Evolutionary conservation across 108 stramenopile genomes (phyloP), one percentile per base, ranked within the genome.

Genomic region (Cyclotella cryptica): DNA sequence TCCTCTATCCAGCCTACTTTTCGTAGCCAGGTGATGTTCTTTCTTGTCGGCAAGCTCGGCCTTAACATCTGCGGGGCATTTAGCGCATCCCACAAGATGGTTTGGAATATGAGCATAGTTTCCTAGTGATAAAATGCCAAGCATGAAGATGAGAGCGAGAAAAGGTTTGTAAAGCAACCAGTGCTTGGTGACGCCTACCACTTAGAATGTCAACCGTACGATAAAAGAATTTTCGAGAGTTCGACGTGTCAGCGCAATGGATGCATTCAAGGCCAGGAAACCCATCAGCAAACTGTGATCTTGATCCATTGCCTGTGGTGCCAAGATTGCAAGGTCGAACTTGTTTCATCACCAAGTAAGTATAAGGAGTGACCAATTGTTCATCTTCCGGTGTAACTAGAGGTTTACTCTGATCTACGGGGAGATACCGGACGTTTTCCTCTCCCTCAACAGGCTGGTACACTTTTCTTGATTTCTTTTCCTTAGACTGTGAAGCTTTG

Each of bases 31-130:
- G 42, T 84, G 83, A 10, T 21, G 17, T 55, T 80, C 69, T 64
- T 91, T 91, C 80, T 87, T 84, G 72, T 90, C 84, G 14, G 87
- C 79, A 28, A 80, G 66, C 8, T 84, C 70, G 27, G 81, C 89
- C 21, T 85, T 82, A 18, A 85, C 47, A 18, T 73, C 67, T 19
- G 57, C 24, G n/a, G 85, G 85, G 49, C 49, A 53, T 21, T 29
- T 15, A 1, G 42, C 29, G 28, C 85, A 86, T n/a, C 54, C 44
- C 63, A 74, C 49, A 1, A 86, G 28, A 49, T 86, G 85, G 44
- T 83, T 80, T 0, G 85, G 85, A 26, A 86, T 79, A 53, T 86
- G 85, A 21, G 81, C 71, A 46, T 83, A 83, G 46, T 83, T 78
- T 17, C 75, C 75, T 76, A 13, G 60, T 3, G n/a, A 5, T 12